These are phyloP conservation scores for Penicillium palitans DNA, from an alignment of 2,329 filamentous ascomycete species.

Conservation along the genomic window DNA sequence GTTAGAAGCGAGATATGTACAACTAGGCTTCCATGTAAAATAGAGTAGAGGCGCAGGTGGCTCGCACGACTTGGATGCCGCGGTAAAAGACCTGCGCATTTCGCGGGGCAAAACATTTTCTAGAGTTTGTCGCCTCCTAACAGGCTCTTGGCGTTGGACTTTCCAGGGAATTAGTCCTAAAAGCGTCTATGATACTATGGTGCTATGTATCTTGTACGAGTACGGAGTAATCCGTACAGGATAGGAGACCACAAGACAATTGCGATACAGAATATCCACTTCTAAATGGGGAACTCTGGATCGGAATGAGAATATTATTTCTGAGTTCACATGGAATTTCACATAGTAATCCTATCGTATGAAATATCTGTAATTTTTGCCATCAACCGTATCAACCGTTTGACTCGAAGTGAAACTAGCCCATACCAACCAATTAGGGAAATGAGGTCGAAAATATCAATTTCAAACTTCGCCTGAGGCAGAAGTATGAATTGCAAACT, in stretches of 20 bases:
- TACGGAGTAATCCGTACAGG: background rate
- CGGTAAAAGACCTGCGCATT: background rate
- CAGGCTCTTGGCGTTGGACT: background rate
- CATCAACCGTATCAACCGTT: background rate
- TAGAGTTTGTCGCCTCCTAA: background rate
- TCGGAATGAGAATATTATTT: background rate
- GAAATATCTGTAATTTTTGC: background rate
- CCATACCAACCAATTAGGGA: background rate
- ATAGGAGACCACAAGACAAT: background rate
- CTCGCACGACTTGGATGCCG: background rate
- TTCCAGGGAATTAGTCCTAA: background rate
- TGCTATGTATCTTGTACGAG: background rate
- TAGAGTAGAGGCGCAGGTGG: background rate
- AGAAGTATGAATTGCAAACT: background rate
- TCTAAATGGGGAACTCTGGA: background rate
- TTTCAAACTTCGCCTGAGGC: background rate
- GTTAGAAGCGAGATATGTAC: background rate
- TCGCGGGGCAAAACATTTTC: background rate
- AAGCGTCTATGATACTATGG: background rate
- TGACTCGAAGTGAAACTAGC: background rate
- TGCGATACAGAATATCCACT: conserved; percentile 1
- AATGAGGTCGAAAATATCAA: background rate
- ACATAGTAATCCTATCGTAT: background rate
- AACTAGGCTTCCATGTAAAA: conserved; percentile 1
- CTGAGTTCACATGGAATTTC: background rate